These are phyloP conservation scores for Pseudopithomyces maydicus DNA, from an alignment of 2,329 filamentous ascomycete species.

Conservation along the genomic window DNA sequence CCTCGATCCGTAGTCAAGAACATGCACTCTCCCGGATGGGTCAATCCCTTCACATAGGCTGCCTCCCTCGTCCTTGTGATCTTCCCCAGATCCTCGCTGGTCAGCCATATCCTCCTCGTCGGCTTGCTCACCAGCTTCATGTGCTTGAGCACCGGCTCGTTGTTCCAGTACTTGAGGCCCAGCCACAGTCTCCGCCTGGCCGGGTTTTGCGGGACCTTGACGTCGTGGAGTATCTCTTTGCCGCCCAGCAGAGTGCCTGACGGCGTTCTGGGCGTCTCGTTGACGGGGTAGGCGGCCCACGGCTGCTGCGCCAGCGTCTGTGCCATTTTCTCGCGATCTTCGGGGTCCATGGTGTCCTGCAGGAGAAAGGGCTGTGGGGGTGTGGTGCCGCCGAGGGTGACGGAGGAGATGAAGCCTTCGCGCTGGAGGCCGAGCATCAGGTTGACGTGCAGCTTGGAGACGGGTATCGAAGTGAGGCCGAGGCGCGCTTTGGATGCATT, in stretches of 20 bases:
- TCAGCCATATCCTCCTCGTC: constrained; percentile 71
- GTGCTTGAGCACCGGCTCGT: constrained; percentile 74
- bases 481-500: constrained; percentile 86
- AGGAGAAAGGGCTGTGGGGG: constrained; percentile 50
- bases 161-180: constrained; percentile 87
- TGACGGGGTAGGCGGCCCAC: constrained; percentile 37
- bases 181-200: constrained; percentile 81
- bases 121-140: constrained; percentile 74
- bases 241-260: constrained; percentile 22
- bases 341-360: constrained; percentile 35
- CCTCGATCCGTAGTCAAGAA: constrained; percentile 79
- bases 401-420: constrained; percentile 78
- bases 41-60: constrained; percentile 72
- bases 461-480: constrained; percentile 80
- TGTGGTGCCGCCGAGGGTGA: constrained; percentile 72
- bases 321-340: constrained; percentile 34
- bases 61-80: constrained; percentile 72
- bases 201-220: constrained; percentile 62
- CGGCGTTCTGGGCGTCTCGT: neutral
- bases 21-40: constrained; percentile 77
- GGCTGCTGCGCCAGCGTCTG: constrained; percentile 48
- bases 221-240: constrained; percentile 25
- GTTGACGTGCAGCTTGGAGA: constrained; percentile 78
- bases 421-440: constrained; percentile 79
- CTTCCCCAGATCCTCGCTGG: constrained; percentile 64